phyloP scores from a whole-genome alignment of 1,284 basidiomycete genomes.

The Ustilago lituana region DNA sequence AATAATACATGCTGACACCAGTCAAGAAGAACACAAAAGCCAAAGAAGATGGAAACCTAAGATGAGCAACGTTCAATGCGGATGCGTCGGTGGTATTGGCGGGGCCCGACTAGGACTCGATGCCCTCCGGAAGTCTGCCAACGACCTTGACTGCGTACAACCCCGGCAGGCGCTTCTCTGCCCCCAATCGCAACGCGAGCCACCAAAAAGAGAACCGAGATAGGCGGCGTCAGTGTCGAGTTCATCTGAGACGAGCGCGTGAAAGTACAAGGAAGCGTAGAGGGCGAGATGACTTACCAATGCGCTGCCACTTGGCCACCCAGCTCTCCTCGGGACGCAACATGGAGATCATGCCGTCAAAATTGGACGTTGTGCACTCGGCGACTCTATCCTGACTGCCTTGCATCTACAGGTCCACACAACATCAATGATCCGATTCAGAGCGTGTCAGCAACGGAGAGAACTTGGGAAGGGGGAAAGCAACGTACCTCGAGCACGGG shows the following conservation, averaged over 20 bases:
- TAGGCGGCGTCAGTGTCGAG: constrained; percentile 23
- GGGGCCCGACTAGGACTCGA: constrained; percentile 35
- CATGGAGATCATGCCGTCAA: constrained; percentile 90
- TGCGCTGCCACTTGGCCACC: constrained; percentile 74
- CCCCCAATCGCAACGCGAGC: too few relatives aligned
- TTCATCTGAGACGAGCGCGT: too few relatives aligned
- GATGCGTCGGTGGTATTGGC: too few relatives aligned
- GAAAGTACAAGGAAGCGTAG: too few relatives aligned
- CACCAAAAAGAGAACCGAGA: background rate
- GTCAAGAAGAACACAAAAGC: too few relatives aligned
- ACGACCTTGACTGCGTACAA: constrained; percentile 66
- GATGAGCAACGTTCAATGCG: too few relatives aligned
- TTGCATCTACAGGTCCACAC: constrained; percentile 93
- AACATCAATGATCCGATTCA: background rate
- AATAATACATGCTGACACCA: constrained; percentile 26
- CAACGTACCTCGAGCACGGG: constrained; percentile 83
- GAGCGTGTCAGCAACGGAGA: background rate
- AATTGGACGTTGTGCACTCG: constrained; percentile 90
- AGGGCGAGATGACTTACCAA: constrained; percentile 34
- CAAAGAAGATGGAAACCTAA: too few relatives aligned
- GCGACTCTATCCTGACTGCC: constrained; percentile 83
- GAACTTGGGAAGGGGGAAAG: too few relatives aligned
- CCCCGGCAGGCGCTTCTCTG: constrained; percentile 65
- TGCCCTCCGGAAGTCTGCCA: constrained; percentile 58
- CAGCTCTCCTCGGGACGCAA: constrained; percentile 89